A percentile compares a stretch with the other conserved stretches of the same genome.
Evolutionary conservation across 2,329 filamentous ascomycete genomes (phyloP).

Genomic region (Calonectria leucothoes): DNA sequence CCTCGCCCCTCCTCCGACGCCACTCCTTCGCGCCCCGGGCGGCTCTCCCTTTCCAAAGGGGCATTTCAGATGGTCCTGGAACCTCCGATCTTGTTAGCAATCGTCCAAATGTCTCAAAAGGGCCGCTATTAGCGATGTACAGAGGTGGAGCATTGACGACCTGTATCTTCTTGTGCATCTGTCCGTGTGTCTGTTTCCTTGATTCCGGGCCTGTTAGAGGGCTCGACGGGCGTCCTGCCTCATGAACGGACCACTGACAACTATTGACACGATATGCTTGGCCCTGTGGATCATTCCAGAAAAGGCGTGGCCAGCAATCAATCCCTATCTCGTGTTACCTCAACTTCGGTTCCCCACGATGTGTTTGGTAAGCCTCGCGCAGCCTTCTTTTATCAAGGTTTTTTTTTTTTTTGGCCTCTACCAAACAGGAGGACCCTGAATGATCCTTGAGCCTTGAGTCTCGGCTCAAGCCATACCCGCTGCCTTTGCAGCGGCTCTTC

Average conservation of each 20-base stretch:
- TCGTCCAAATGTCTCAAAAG: constrained; percentile 24
- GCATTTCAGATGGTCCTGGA: constrained; percentile 10
- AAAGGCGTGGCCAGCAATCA: neutral
- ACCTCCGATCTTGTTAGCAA: constrained; percentile 16
- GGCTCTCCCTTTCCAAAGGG: constrained; percentile 12
- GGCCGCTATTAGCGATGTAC: constrained; percentile 9
- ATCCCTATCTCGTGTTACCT: neutral
- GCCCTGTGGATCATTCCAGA: constrained; percentile 5
- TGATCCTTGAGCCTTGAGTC: neutral
- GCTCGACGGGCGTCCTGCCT: neutral
- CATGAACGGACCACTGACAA: neutral
- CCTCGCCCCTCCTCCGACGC: neutral
- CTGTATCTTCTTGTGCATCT: constrained; percentile 7
- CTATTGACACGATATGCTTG: neutral
- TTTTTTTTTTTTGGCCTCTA: neutral
- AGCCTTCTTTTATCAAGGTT: neutral
- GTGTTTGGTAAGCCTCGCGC: neutral
- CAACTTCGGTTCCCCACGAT: neutral
- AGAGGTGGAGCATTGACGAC: constrained; percentile 10
- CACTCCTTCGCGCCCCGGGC: constrained; percentile 16
- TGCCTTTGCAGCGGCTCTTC: constrained; percentile 15
- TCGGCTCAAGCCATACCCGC: constrained; percentile 10
- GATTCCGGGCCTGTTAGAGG: neutral
- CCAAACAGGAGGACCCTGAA: constrained; percentile 3
- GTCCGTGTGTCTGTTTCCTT: constrained; percentile 20